phyloP scores from a whole-genome alignment of 371 early-diverging fungal species.

The Blastocladiella emersonii region DNA sequence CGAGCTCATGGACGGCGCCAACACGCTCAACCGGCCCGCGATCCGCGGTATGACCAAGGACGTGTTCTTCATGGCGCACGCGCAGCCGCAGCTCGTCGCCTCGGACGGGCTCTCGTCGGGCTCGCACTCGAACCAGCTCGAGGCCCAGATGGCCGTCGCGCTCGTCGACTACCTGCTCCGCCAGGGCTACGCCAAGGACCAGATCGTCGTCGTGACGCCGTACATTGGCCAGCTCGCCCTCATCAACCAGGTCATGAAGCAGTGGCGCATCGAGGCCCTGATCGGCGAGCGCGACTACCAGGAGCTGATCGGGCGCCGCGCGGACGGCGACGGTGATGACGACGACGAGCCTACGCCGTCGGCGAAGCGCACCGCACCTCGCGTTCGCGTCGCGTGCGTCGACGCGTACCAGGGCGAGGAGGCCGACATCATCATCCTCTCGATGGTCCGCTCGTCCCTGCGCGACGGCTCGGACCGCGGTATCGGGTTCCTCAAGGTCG shows the following conservation, averaged over 20 bases:
- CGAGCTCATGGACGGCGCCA: slow-evolving; percentile 17
- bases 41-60: slow-evolving; percentile 27
- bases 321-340: slow-evolving; percentile 5
- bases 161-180: slow-evolving; percentile 29
- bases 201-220: slow-evolving; percentile 40
- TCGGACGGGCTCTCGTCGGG: slow-evolving; percentile 2
- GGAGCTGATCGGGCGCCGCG: slow-evolving; percentile 11
- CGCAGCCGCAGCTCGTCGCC: slow-evolving; percentile 22
- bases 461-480: neutral
- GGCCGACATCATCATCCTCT: slow-evolving; percentile 24
- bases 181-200: slow-evolving; percentile 36
- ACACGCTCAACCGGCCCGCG: slow-evolving; percentile 16
- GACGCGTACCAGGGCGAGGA: slow-evolving; percentile 27
- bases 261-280: neutral
- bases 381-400: slow-evolving; percentile 17
- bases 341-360: slow-evolving; percentile 5
- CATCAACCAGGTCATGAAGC: slow-evolving; percentile 18
- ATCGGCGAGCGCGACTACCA: slow-evolving; percentile 5
- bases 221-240: slow-evolving; percentile 35
- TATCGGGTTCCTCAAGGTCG: slow-evolving; percentile 30
- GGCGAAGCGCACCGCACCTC: neutral
- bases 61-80: slow-evolving; percentile 28
- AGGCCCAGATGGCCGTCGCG: slow-evolving; percentile 26
- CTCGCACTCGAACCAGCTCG: slow-evolving; percentile 27
- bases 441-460: neutral